These are phyloP conservation scores for Fusarium clavum DNA, from an alignment of 2,329 filamentous ascomycete species.

Conservation along the genomic window DNA sequence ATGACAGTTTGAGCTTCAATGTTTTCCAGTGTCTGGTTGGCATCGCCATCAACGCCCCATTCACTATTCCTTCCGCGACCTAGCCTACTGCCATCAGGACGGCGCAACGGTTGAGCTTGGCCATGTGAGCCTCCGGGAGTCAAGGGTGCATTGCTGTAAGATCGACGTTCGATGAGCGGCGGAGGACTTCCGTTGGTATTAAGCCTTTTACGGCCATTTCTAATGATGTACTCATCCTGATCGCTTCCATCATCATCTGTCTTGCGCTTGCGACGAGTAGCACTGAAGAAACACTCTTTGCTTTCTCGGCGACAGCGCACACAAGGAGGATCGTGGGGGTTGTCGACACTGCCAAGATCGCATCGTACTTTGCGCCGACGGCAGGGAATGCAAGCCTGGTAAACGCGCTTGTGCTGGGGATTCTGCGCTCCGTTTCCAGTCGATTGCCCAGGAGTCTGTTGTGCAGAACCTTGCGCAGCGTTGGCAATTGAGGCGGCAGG, in stretches of 20 bases:
- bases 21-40: slow-evolving; percentile 72
- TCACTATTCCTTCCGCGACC: slow-evolving; percentile 48
- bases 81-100: slow-evolving; percentile 62
- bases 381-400: slow-evolving; percentile 72
- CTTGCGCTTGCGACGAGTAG: slow-evolving; percentile 92
- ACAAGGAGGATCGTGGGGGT: slow-evolving; percentile 93
- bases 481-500: slow-evolving; percentile 42
- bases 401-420: slow-evolving; percentile 69
- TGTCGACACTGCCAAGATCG: slow-evolving; percentile 82
- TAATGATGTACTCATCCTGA: slow-evolving; percentile 74
- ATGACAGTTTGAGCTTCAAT: slow-evolving; percentile 73
- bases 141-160: slow-evolving; percentile 65
- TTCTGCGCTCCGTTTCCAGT: slow-evolving; percentile 27
- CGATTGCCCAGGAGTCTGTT: slow-evolving; percentile 33
- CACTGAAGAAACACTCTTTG: slow-evolving; percentile 97
- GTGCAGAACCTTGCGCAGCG: slow-evolving; percentile 36
- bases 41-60: slow-evolving; percentile 61
- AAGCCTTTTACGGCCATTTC: slow-evolving; percentile 78
- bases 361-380: slow-evolving; percentile 71
- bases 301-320: slow-evolving; percentile 92
- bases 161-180: slow-evolving; percentile 57
- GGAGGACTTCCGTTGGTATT: slow-evolving; percentile 61
- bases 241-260: slow-evolving; percentile 66
- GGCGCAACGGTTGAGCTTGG: slow-evolving; percentile 72
- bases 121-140: slow-evolving; percentile 76